Conservation (phyloP, 1,284 basidiomycete genomes). For the Ganoderma resinaceum region DNA sequence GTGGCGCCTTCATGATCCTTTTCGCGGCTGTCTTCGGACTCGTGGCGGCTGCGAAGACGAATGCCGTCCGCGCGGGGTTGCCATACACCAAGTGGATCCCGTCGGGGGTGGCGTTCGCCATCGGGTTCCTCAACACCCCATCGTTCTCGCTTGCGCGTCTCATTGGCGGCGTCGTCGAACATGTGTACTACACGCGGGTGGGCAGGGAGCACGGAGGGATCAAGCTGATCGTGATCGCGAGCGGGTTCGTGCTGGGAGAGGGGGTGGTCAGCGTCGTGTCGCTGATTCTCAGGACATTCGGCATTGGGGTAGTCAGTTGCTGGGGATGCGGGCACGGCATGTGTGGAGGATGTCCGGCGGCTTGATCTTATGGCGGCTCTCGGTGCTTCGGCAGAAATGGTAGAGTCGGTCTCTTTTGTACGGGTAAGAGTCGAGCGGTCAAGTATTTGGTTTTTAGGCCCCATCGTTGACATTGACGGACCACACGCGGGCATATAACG, state of each 20-base stretch:
- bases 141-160: constrained; percentile 93
- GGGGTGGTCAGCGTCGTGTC: constrained; percentile 88
- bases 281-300: constrained; percentile 77
- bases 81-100: constrained; percentile 80
- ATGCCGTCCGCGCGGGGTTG: constrained; percentile 53
- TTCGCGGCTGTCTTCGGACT: constrained; percentile 79
- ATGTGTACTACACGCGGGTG: constrained; percentile 64
- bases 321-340: constrained; percentile 83
- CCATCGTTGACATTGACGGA: not conserved
- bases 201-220: constrained; percentile 62
- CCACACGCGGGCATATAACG: not conserved
- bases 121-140: constrained; percentile 94
- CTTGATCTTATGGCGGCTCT: constrained; percentile 15
- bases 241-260: constrained; percentile 96
- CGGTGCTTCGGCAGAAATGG: not conserved
- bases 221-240: constrained; percentile 87
- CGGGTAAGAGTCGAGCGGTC: constrained; percentile 8
- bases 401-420: not conserved
- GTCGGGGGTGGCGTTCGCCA: constrained; percentile 89
- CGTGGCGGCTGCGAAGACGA: constrained; percentile 73
- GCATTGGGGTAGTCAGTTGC: constrained; percentile 82
- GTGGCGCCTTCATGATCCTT: constrained; percentile 80
- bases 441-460: constrained; percentile 1
- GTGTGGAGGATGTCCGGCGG: constrained; percentile 69
- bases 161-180: constrained; percentile 86